Conservation (phyloP, 202 grass and related monocot species). For the Setaria italica region DNA sequence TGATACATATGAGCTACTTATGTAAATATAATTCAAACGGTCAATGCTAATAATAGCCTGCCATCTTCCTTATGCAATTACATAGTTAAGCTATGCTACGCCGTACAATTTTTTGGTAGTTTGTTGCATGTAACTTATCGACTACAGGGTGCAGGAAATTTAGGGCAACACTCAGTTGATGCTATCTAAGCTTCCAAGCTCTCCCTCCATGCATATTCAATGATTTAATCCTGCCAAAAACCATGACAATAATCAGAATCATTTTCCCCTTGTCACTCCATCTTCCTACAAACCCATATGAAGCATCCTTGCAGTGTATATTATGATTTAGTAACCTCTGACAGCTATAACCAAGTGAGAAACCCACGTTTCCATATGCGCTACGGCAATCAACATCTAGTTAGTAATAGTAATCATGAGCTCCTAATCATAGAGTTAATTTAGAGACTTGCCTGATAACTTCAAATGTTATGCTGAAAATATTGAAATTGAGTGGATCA, state of each 20-base stretch:
- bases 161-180: background rate
- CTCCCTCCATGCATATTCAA: constrained; percentile 68
- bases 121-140: background rate
- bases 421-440: background rate
- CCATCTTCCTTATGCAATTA: background rate
- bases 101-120: background rate
- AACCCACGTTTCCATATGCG: constrained; percentile 83
- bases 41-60: background rate
- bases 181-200: constrained; percentile 75
- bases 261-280: constrained; percentile 77
- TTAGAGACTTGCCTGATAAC: constrained; percentile 61
- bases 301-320: constrained; percentile 64
- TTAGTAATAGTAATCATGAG: constrained; percentile 21
- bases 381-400: constrained; percentile 45
- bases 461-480: constrained; percentile 86
- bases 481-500: constrained; percentile 82
- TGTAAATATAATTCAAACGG: too few relatives aligned
- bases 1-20: too few relatives aligned
- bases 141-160: background rate
- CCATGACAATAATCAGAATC: constrained; percentile 74
- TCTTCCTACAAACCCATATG: constrained; percentile 69
- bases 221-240: constrained; percentile 81
- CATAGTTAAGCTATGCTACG: background rate
- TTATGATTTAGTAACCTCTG: constrained; percentile 52
- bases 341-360: constrained; percentile 81